A percentile compares a stretch with the other conserved stretches of the same genome.
phyloP scores from a whole-genome alignment of 495 filamentous ascomycete genomes.

The Hypoxylon lienhwacheense region DNA sequence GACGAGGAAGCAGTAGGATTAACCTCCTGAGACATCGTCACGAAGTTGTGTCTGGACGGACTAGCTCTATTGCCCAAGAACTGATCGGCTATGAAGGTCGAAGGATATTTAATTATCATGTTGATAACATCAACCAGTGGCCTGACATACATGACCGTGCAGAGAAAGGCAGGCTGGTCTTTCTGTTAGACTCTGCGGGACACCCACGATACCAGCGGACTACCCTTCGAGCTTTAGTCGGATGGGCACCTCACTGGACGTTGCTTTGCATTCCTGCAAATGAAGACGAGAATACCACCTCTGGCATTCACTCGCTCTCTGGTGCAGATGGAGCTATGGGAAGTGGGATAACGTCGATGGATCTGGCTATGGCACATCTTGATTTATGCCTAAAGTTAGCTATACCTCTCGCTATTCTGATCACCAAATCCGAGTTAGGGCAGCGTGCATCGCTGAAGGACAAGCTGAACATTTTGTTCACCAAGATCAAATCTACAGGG shows the following conservation, averaged over 20 bases:
- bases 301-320: slow-evolving; percentile 54
- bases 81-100: slow-evolving; percentile 76
- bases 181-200: slow-evolving; percentile 88
- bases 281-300: slow-evolving; percentile 56
- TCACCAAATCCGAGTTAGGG: slow-evolving; percentile 90
- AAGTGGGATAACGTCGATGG: slow-evolving; percentile 52
- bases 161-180: slow-evolving; percentile 72
- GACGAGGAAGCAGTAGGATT: slow-evolving; percentile 82
- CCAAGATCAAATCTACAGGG: slow-evolving; percentile 71
- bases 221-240: slow-evolving; percentile 81
- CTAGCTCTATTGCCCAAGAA: slow-evolving; percentile 90
- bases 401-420: slow-evolving; percentile 73
- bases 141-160: slow-evolving; percentile 86
- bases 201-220: slow-evolving; percentile 86
- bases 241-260: slow-evolving; percentile 95
- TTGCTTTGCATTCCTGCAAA: slow-evolving; percentile 86
- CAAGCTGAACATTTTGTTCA: slow-evolving; percentile 73
- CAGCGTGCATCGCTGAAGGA: slow-evolving; percentile 66
- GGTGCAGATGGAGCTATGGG: slow-evolving; percentile 49
- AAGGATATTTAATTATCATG: slow-evolving; percentile 83
- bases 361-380: slow-evolving; percentile 78
- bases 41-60: slow-evolving; percentile 87
- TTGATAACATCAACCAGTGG: slow-evolving; percentile 87
- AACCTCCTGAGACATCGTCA: slow-evolving; percentile 92
- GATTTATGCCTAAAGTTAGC: slow-evolving; percentile 79